Base-by-base conservation (phyloP, 345 rosid genomes). In the Hirschfeldia incana region DNA sequence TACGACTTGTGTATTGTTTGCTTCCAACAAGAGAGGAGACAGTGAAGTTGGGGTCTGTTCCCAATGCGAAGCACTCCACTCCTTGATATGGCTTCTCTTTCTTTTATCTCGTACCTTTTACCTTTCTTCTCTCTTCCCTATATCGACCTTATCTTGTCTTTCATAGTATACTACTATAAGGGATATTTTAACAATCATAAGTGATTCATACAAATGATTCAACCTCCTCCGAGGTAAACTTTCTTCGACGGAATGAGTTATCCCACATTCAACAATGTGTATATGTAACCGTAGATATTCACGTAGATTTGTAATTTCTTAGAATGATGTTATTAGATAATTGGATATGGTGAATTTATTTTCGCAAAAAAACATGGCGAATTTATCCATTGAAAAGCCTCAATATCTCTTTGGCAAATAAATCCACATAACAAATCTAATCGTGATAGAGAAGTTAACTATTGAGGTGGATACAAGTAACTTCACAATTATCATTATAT, bases 31-130 rank as follows among this genome's bases (percentile, higher is more conserved):
- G 72, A 80, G 74, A 36, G 73, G 61, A 74, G 78, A 74, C 71
- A 80, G 15, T 63, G 83, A 74, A 69, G 46, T 69, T 79, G n/a
- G 71, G 74, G 65, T 74, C 68, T 74, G 82, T 79, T 80, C 79
- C 83, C 83, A 64, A 74, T 80, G 83, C 21, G 53, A 64, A 80
- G 37, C 75, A 29, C 70, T 74, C 83, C 83, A 80, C 39, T 80
- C 78, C 83, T 68, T 80, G 76, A 8, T 69, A 79, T 68, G 78
- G 78, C 78, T 63, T 74, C 75, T 51, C 75, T 69, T 74, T 74
- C 36, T 68, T 42, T 79, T 74, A 74, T 78, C 82, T 79, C 66
- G 82, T 80, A 74, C 79, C 79, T 80, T 80, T 63, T 53, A 79
- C 82, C 51, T 55, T 39, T 30, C 29, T 8, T 42, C 16, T 65